These are phyloP conservation scores for Hypseocharis bilobata DNA, from an alignment of 441 rosid genomes.

Conservation along the genomic window DNA sequence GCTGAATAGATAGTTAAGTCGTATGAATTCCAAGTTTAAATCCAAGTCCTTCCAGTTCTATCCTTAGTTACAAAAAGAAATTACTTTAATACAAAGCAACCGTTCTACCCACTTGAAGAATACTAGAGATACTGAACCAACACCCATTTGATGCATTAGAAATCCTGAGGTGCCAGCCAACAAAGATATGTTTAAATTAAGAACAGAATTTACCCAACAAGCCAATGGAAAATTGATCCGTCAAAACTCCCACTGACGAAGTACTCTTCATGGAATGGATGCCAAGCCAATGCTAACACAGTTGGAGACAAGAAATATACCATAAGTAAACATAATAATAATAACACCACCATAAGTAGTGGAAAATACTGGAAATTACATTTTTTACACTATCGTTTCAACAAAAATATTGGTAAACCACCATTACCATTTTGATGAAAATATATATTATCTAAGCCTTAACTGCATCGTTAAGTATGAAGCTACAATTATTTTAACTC, in stretches of 20 bases:
- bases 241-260: constrained; percentile 93
- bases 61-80: background rate
- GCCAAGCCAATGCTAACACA: constrained; percentile 82
- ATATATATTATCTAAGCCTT: background rate
- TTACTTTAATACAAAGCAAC: background rate
- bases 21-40: background rate
- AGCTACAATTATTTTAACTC: background rate
- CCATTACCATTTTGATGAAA: background rate
- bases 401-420: background rate
- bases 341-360: background rate
- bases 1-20: background rate
- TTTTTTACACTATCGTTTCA: background rate
- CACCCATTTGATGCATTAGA: background rate
- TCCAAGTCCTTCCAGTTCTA: background rate
- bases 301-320: constrained; percentile 8
- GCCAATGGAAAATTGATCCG: constrained; percentile 93
- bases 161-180: background rate
- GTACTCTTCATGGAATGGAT: constrained; percentile 94
- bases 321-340: background rate
- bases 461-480: background rate
- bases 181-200: background rate
- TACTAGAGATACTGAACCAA: background rate
- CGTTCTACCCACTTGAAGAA: background rate
- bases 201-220: constrained; percentile 61
- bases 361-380: background rate